Base-by-base conservation (phyloP, 2,329 filamentous ascomycete genomes). In the Botrytis cinerea region DNA sequence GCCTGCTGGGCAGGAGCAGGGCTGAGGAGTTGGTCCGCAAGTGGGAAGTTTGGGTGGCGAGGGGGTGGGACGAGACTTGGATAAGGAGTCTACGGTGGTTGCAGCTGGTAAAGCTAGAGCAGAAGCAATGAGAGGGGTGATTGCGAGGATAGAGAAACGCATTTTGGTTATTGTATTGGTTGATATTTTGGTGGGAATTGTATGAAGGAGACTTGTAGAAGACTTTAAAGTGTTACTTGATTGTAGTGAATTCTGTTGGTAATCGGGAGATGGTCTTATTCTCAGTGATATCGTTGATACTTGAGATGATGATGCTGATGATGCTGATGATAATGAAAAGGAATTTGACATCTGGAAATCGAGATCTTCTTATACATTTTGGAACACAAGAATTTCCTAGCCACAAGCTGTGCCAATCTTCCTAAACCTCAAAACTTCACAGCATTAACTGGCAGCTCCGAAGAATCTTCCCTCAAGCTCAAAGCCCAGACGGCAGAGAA, bases 111-210 rank as follows among this genome's bases (percentile, higher is more conserved):
- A 32, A 16, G 66, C 66, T 2, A 69, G 38, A 2, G 20, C n/a
- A 6, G 66, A 69, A 20, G 38, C 66, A 2, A 69, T 69, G 48
- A 69, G n/a, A 7, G 66, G 66, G 4, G 66, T 32, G 25, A 69
- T 32, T 9, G 66, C 48, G 48, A 69, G 20, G 66, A 69, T 69
- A 28, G 66, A 69, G 48, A 69, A 69, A 57, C 46, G 66, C 66
- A 69, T 69, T 69, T 57, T 59, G 66, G 43, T 43, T 45, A 0
- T 40, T 57, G 12, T 38, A 3, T 25, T 51, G 48, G 10, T 32
- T 57, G n/a, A 1, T 45, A 12, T 8, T 25, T 32, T 28, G 1
- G 18, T 57, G 38, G 32, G 16, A 14, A 6, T 69, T 20, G 25
- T 40, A 32, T 9, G 10, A 18, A 22, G 43, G 16, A 25, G 7